These are phyloP conservation scores for Pontederia paniculata DNA, from an alignment of 176 grass and related monocot genomes.

Conservation along the genomic window DNA sequence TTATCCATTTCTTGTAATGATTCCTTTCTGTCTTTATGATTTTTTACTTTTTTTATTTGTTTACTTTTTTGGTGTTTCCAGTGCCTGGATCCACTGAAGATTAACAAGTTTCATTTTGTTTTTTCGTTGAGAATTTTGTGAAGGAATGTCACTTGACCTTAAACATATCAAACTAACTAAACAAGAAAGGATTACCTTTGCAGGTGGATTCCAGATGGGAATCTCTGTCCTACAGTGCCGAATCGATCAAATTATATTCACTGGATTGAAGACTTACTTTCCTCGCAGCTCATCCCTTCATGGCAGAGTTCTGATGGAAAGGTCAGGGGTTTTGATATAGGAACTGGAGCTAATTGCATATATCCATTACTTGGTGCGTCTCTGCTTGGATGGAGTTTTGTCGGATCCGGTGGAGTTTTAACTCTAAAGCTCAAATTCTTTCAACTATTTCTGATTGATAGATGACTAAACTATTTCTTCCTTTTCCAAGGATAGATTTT, in stretches of 20 bases:
- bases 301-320: constrained; percentile 30
- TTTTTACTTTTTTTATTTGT: no score
- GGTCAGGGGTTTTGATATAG: constrained; percentile 75
- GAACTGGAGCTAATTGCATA: constrained; percentile 87
- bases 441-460: neutral
- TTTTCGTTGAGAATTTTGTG: no score
- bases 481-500: neutral
- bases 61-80: no score
- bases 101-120: no score
- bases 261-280: constrained; percentile 89
- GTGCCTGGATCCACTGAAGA: no score
- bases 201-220: constrained; percentile 93
- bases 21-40: no score
- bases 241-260: constrained; percentile 94
- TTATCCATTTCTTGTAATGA: no score
- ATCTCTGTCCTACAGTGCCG: constrained; percentile 80
- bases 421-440: neutral
- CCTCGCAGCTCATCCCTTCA: constrained; percentile 51
- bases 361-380: constrained; percentile 92
- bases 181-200: neutral
- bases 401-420: constrained; percentile 55
- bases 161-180: no score
- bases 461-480: neutral
- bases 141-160: no score
- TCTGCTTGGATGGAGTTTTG: constrained; percentile 69